Evolutionary conservation across 768 basidiomycete genomes (phyloP).

Genomic region (Pisolithus marmoratus): DNA sequence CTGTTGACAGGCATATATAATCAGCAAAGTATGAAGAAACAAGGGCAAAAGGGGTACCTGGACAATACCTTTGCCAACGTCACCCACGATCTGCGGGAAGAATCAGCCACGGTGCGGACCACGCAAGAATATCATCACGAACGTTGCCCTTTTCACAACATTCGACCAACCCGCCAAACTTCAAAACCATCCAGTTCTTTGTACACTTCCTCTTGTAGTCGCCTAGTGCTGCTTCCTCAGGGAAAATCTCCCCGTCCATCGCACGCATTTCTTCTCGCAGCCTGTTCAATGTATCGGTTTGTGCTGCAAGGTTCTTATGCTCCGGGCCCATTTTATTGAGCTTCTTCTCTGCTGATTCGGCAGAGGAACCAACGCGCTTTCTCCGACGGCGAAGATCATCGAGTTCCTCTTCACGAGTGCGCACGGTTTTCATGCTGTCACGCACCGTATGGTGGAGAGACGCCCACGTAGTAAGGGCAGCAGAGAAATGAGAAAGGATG

Average conservation of each 20-base stretch:
- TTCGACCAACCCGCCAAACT: constrained; percentile 85
- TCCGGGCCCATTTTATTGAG: constrained; percentile 85
- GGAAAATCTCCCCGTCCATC: constrained; percentile 80
- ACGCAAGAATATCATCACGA: constrained; percentile 11
- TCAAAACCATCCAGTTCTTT: constrained; percentile 69
- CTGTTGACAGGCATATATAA: constrained; percentile 27
- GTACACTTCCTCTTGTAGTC: constrained; percentile 77
- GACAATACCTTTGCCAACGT: constrained; percentile 43
- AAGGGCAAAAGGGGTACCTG: constrained; percentile 25
- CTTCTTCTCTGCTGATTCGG: constrained; percentile 84
- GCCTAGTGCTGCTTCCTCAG: constrained; percentile 71
- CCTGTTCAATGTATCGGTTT: constrained; percentile 66
- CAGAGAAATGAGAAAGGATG: constrained; percentile 61
- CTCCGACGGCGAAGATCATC: constrained; percentile 72
- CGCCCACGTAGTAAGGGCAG: constrained; percentile 65
- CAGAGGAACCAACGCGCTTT: constrained; percentile 57
- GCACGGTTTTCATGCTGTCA: constrained; percentile 71
- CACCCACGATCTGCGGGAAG: constrained; percentile 38
- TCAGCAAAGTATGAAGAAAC: neutral
- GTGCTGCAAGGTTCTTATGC: constrained; percentile 73
- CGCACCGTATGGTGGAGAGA: constrained; percentile 59
- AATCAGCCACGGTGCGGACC: neutral
- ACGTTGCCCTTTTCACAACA: constrained; percentile 75
- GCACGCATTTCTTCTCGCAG: constrained; percentile 71
- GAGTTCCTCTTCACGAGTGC: constrained; percentile 78